Percentiles rank a stretch among this genome's conserved stretches.
Conservation (phyloP, 148 eudicot species). For the Chenopodium suecicum region DNA sequence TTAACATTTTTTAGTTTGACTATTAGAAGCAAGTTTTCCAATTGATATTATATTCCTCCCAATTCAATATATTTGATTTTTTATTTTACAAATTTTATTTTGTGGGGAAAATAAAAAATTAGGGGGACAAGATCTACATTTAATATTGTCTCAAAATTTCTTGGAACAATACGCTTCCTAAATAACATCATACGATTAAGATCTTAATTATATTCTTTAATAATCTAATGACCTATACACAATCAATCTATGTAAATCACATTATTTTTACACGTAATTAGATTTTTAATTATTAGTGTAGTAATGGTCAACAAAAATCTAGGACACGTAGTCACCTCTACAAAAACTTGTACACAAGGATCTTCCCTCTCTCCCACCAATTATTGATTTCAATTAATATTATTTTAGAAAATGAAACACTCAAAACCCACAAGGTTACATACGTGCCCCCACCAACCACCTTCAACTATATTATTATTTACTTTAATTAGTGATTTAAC, state of each 20-base stretch:
- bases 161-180: background rate
- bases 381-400: slow-evolving; percentile 32
- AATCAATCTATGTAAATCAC: slow-evolving; percentile 8
- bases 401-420: background rate
- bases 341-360: slow-evolving; percentile 19
- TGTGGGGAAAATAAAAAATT: background rate
- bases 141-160: background rate
- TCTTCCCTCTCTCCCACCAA: slow-evolving; percentile 19
- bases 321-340: slow-evolving; percentile 27
- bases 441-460: slow-evolving; percentile 26
- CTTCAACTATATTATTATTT: background rate
- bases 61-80: too few species aligned
- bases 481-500: slow-evolving; percentile 10
- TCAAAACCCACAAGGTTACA: slow-evolving; percentile 16
- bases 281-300: background rate
- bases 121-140: background rate
- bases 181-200: slow-evolving; percentile 16
- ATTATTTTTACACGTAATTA: slow-evolving; percentile 26
- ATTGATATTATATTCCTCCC: background rate
- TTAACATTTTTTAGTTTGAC: background rate
- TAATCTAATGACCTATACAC: slow-evolving; percentile 19
- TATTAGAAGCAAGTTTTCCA: background rate
- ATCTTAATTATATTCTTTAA: background rate
- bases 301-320: slow-evolving; percentile 2
- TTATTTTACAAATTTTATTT: too few species aligned